Evolutionary conservation across 2,329 filamentous ascomycete genomes (phyloP).

Genomic region (Teratosphaeria gauchensis): DNA sequence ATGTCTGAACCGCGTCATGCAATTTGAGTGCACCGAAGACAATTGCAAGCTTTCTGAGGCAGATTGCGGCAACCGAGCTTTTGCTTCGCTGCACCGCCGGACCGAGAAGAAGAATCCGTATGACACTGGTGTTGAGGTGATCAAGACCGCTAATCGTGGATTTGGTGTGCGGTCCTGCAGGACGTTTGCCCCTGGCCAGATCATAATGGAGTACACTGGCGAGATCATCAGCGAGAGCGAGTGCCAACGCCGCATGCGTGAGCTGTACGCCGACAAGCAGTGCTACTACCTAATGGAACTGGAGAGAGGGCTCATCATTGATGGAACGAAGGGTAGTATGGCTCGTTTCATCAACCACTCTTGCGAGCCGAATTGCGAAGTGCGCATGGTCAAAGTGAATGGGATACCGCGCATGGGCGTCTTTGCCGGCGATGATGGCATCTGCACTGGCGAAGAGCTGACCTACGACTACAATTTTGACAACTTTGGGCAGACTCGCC

Average conservation of each 20-base stretch:
- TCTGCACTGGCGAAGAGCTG: constrained; percentile 90
- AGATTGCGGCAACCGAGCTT: constrained; percentile 75
- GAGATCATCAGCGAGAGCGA: constrained; percentile 95
- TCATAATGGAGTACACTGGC: constrained; percentile 96
- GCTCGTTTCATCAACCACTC: constrained; percentile 98
- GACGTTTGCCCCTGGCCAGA: constrained; percentile 77
- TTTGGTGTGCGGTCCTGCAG: constrained; percentile 88
- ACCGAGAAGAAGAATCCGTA: constrained; percentile 70
- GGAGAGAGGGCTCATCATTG: constrained; percentile 96
- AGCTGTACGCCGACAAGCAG: constrained; percentile 89
- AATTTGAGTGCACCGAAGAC: constrained; percentile 86
- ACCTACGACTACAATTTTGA: constrained; percentile 85
- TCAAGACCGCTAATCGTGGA: constrained; percentile 80
- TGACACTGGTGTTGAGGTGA: constrained; percentile 86
- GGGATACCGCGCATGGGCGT: constrained; percentile 93
- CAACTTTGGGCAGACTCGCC: constrained; percentile 28
- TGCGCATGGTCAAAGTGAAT: constrained; percentile 80
- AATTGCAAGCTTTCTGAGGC: constrained; percentile 76
- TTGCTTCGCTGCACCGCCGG: constrained; percentile 67
- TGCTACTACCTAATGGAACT: constrained; percentile 99
- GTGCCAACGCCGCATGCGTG: constrained; percentile 86
- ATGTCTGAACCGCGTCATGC: constrained; percentile 93
- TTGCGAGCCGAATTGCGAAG: constrained; percentile 83
- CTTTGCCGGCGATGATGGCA: constrained; percentile 80
- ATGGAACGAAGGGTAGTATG: constrained; percentile 90